Evolutionary conservation across 2,329 filamentous ascomycete species (phyloP), one percentile per base, ranked within the genome.

Genomic region (Colletotrichum liriopes): DNA sequence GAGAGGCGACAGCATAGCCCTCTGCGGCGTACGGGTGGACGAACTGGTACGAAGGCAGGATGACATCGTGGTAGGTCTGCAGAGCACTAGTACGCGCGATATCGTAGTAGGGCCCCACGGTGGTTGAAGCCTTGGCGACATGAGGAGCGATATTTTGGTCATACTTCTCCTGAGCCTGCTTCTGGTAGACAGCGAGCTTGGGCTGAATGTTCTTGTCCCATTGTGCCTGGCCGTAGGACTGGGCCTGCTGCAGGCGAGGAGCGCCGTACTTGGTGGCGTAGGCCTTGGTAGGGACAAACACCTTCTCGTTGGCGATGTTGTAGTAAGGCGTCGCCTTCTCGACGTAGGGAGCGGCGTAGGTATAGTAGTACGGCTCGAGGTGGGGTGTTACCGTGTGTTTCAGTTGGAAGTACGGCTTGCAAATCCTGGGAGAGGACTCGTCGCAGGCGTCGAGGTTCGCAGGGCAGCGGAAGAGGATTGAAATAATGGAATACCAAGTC

Each of bases 401-500:
- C 85, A 91, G 77, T 83, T 91, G 83, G 84, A 93, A 88, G 87
- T 98, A 98, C 12, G 93, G 92, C 78, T 92, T 92, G 88, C 96
- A 99, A 73, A 98, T 89, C 74, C 85, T 88, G 0, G 95, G 93
- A 1, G 94, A 93, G 39, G 87, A 83, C 35, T 93, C 89, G 77
- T 90, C 89, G 78, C 96, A 89, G 35, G 90, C 87, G 37, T 92
- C 88, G 72, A 92, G 83, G 11, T 89, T 90, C 3, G 91, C 86
- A 16, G 96, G 96, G 81, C 96, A 99, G 73, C 92, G 90, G 81
- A 99, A 93, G 71, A 96, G 83, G 67, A 96, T 85, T 32, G 93
- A 96, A 73, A 95, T 82, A 75, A 98, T 91, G 45, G 92, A 88
- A 81, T 96, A 97, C 96, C 96, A 99, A 26, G 94, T 93, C 70